Evolutionary conservation across 495 filamentous ascomycete genomes (phyloP).

Genomic region (Xylaria bambusicola): DNA sequence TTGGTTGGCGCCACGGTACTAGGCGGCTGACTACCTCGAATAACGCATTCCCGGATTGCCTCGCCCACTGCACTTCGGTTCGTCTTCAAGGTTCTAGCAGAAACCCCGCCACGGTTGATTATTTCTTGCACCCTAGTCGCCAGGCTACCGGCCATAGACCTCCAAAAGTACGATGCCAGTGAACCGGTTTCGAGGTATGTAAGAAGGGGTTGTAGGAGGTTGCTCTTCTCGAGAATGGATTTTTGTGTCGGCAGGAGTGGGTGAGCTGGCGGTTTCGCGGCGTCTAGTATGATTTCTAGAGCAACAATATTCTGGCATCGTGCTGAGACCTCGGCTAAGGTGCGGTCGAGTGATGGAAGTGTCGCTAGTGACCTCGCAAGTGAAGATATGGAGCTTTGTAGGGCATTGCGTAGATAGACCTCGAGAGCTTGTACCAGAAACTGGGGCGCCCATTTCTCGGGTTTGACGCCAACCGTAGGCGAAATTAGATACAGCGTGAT

Average conservation of each 20-base stretch:
- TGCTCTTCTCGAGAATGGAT: conserved; percentile 37
- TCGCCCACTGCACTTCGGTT: conserved; percentile 75
- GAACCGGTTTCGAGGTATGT: conserved; percentile 82
- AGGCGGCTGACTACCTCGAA: conserved; percentile 66
- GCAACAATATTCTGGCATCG: conserved; percentile 90
- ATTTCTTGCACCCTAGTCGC: conserved; percentile 81
- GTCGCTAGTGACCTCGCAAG: conserved; percentile 73
- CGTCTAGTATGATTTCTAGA: conserved; percentile 74
- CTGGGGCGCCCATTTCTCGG: conserved; percentile 62
- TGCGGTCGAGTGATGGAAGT: conserved; percentile 78
- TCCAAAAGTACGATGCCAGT: conserved; percentile 88
- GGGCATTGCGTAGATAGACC: conserved; percentile 71
- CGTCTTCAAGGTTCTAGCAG: conserved; percentile 74
- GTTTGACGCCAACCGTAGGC: conserved; percentile 50
- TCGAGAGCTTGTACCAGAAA: conserved; percentile 77
- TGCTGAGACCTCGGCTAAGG: conserved; percentile 76
- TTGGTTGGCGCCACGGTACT: conserved; percentile 43
- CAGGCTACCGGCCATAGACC: conserved; percentile 77
- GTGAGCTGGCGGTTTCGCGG: conserved; percentile 64
- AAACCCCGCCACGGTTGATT: conserved; percentile 74
- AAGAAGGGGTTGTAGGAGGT: conserved; percentile 74
- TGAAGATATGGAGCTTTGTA: conserved; percentile 72
- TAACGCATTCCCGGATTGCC: conserved; percentile 80
- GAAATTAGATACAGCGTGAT: conserved; percentile 82
- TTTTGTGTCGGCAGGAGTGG: conserved; percentile 55